phyloP scores from a whole-genome alignment of 257 asterid genomes.

The Plantago ovata region DNA sequence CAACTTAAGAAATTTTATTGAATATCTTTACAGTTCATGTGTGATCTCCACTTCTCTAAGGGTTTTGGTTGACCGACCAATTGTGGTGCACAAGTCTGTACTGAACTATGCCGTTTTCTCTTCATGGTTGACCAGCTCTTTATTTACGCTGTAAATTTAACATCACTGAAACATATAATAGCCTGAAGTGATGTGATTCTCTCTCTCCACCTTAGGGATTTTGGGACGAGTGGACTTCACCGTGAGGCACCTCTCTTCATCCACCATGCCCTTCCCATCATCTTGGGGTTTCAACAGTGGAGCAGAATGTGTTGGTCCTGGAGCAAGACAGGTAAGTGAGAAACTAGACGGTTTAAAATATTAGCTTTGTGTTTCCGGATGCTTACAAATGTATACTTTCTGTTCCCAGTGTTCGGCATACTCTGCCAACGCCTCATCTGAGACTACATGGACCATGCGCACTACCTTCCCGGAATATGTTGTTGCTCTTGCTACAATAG shows the following conservation, averaged over 20 bases:
- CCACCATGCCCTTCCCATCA: constrained; percentile 59
- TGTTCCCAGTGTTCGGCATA: constrained; percentile 76
- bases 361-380: constrained; percentile 22
- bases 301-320: constrained; percentile 73
- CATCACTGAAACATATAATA: not conserved
- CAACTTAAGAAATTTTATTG: no score
- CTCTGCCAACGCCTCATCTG: constrained; percentile 73
- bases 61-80: no score
- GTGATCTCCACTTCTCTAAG: no score
- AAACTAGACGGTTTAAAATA: constrained; percentile 6
- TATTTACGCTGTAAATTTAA: no score
- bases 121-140: no score
- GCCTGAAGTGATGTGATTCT: constrained; percentile 1
- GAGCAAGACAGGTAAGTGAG: constrained; percentile 58
- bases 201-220: constrained; percentile 50
- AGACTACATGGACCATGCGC: constrained; percentile 92
- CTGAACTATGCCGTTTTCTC: no score
- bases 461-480: constrained; percentile 96
- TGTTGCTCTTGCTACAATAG: constrained; percentile 93
- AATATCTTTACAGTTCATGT: no score
- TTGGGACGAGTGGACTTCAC: constrained; percentile 94
- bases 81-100: no score
- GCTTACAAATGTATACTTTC: constrained; percentile 5
- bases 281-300: constrained; percentile 49
- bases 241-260: constrained; percentile 88